Percentiles rank a stretch among this genome's conserved stretches.
Conservation (phyloP, 345 rosid species). For the Bruguiera parviflora region DNA sequence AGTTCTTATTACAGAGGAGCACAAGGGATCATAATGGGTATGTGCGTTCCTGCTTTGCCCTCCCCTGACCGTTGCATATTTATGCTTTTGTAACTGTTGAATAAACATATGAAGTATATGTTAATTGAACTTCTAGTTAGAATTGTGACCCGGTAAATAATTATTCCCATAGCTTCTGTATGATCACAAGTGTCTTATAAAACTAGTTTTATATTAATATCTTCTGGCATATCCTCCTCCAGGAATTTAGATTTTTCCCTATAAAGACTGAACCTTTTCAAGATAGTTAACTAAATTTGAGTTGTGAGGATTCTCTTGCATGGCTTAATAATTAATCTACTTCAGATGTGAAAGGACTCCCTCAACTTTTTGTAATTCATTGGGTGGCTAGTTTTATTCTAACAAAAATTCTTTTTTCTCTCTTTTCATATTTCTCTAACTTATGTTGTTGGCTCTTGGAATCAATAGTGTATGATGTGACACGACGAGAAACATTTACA, state of each 20-base stretch:
- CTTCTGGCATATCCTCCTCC: too few relatives aligned
- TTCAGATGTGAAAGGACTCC: background rate
- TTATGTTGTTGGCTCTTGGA: background rate
- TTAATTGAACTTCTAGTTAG: too few relatives aligned
- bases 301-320: background rate
- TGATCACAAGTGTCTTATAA: too few relatives aligned
- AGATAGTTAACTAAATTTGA: background rate
- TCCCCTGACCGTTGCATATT: background rate
- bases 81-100: background rate
- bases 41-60: conserved; percentile 3
- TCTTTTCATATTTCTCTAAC: background rate
- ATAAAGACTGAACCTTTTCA: background rate
- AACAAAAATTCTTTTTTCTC: background rate
- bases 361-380: background rate
- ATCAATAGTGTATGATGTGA: conserved; percentile 72
- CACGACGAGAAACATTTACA: conserved; percentile 88
- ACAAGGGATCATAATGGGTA: conserved; percentile 98
- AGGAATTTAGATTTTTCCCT: too few relatives aligned
- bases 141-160: too few relatives aligned
- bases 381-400: background rate
- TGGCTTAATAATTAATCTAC: background rate
- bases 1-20: conserved; percentile 98
- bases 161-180: too few relatives aligned
- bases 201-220: too few relatives aligned
- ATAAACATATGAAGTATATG: too few relatives aligned